Evolutionary conservation across 257 asterid genomes (phyloP), one percentile per base, ranked within the genome.

Genomic region (Jacaranda copaia): DNA sequence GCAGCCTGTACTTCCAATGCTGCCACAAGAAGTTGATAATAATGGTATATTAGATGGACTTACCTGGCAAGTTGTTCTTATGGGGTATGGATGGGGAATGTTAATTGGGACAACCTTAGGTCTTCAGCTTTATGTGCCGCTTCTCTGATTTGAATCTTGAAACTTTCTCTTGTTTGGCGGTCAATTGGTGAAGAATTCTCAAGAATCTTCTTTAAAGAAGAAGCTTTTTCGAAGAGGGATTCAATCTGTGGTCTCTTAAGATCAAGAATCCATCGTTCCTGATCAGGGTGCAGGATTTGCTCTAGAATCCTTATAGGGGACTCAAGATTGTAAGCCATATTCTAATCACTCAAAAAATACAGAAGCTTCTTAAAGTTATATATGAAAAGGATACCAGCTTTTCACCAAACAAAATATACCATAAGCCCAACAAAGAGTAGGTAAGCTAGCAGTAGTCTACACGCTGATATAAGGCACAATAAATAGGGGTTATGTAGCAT

Each of bases 321-420:
- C 62, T 72, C 42, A 12, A 79, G 63, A 79, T 64, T 52, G 79
- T 63, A 79, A 53, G 84, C 84, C 84, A 80, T 75, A 13, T 15
- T 45, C 20, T 36, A 11, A 57, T 57, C 18, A 40, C 69, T 63
- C 25, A n/a, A n/a, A n/a, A n/a, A n/a, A n/a, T n/a, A n/a, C n/a
- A n/a, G n/a, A n/a, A n/a, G n/a, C n/a, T n/a, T n/a, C n/a, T n/a
- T n/a, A n/a, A n/a, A n/a, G n/a, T n/a, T n/a, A n/a, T n/a, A n/a
- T n/a, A n/a, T n/a, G n/a, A n/a, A n/a, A n/a, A n/a, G n/a, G n/a
- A n/a, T n/a, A n/a, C n/a, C n/a, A n/a, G n/a, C n/a, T n/a, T n/a
- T n/a, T n/a, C n/a, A n/a, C n/a, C n/a, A n/a, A n/a, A n/a, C n/a
- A n/a, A n/a, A n/a, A n/a, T n/a, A n/a, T n/a, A n/a, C n/a, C n/a